Percentiles rank a stretch among this genome's conserved stretches.
phyloP scores from a whole-genome alignment of 169 alveolate genomes.

The Cryptosporidium viatorum region DNA sequence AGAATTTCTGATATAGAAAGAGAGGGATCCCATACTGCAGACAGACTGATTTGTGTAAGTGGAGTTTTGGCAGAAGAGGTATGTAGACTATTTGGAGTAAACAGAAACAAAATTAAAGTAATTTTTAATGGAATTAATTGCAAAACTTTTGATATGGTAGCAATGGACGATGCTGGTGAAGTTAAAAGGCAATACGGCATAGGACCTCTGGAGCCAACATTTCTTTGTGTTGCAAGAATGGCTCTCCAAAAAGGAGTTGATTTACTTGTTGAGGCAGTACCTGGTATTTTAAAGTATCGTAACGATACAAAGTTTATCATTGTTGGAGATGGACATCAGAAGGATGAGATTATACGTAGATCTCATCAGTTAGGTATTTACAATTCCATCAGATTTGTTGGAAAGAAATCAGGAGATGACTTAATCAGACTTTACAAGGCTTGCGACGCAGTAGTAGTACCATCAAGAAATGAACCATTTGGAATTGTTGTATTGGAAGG shows the following conservation, averaged over 20 bases:
- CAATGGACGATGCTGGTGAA: slow-evolving; percentile 76
- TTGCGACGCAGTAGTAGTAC: slow-evolving; percentile 86
- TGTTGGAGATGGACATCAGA: slow-evolving; percentile 86
- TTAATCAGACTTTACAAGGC: slow-evolving; percentile 82
- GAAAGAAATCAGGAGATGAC: slow-evolving; percentile 73
- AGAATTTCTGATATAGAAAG: slow-evolving; percentile 81
- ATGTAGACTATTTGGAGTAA: slow-evolving; percentile 76
- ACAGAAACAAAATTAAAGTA: slow-evolving; percentile 76
- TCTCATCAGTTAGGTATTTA: slow-evolving; percentile 80
- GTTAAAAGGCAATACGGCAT: slow-evolving; percentile 78
- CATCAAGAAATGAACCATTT: slow-evolving; percentile 85
- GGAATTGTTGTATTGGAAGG: slow-evolving; percentile 86
- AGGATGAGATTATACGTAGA: slow-evolving; percentile 80
- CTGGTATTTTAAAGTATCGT: slow-evolving; percentile 76
- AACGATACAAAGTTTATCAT: slow-evolving; percentile 83
- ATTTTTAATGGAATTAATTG: slow-evolving; percentile 81
- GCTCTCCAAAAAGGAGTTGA: slow-evolving; percentile 86
- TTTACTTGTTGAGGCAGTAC: slow-evolving; percentile 79
- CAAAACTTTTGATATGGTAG: slow-evolving; percentile 81
- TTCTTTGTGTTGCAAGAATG: slow-evolving; percentile 84
- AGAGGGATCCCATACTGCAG: slow-evolving; percentile 83
- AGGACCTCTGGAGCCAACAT: slow-evolving; percentile 84
- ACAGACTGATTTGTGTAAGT: slow-evolving; percentile 83
- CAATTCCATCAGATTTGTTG: slow-evolving; percentile 74
- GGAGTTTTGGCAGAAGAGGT: slow-evolving; percentile 85